Evolutionary conservation across 1,284 basidiomycete genomes (phyloP), one percentile per base, ranked within the genome.

Genomic region (Ustilago shanxiensis): DNA sequence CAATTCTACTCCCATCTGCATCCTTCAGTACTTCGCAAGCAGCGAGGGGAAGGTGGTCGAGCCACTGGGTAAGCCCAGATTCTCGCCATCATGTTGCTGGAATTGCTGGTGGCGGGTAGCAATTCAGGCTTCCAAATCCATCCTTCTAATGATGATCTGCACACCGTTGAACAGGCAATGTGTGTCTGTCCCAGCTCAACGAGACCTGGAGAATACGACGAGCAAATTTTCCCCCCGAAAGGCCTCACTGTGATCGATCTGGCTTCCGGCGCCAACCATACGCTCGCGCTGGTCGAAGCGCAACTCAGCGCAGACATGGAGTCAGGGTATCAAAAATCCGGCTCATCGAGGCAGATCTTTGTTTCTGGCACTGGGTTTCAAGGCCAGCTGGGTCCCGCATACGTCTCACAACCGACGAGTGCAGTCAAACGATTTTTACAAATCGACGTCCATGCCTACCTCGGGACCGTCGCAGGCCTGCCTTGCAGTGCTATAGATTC

Each of bases 231-330:
- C 10, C 72, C 77, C 6, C 72, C 68, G 0, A 24, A 24, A 10
- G 60, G 63, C 0, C 64, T 26, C 33, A 58, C 49, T 7, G 29
- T 79, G 2, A 16, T 37, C 1, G 37, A 47, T 11, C 31, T 79
- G 47, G 66, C 72, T 18, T 79, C 73, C 1, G 77, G 77, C 37
- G 65, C 63, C 33, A 76, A 76, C 29, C 77, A 79, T 47, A 72
- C 77, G 18, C 50, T 76, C 8, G 73, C 73, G 8, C 28, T 79
- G 33, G 39, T 76, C 22, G 13, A 62, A 9, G 8, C 31, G 35
- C 7, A 37, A 9, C 9, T 14, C 13, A 16, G 13, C 13, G 14
- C 3, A 16, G 9, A 37, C 14, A 3, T 37, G 8, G 35, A 37
- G 6, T 9, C 9, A 37, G 14, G 5, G 5, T 33, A 33, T 20